Base-by-base conservation (phyloP, 805 yeast species). In the Ogataea chonburiensis region DNA sequence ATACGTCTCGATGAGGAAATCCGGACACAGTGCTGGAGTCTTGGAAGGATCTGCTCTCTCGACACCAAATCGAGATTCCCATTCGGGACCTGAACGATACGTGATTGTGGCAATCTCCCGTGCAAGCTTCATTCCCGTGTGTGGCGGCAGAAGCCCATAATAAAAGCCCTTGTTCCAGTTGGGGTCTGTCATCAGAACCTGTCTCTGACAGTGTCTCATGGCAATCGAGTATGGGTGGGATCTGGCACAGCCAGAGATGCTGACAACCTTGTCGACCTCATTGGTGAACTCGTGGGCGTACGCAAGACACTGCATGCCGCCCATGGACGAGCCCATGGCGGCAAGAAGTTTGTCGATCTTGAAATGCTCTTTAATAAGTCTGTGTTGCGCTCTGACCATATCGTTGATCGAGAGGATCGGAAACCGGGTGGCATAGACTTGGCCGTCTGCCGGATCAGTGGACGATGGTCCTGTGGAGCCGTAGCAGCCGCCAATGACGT, bases 281-380 rank as follows among this genome's bases (percentile, higher is more conserved):
- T 81, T 80, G 1, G 94, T 84, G 52, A 84, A 89, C 53, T 84
- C 95, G 56, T 77, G 73, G 1, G 87, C 95, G 59, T 79, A 86
- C 0, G 96, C 95, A 37, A 89, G 69, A 7, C 91, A 80, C 64
- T 88, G 96, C 96, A 89, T 87, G n/a, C 96, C 97, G n/a, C 97
- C 97, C 94, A 89, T 86, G 0, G 95, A 86, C 3, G 95, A 81
- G 5, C 97, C 97, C 6, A 89, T 77, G 2, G 86, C 75, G 2
- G 95, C 95, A 58, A 77, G 75, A 17, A 89, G 62, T 55, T 76
- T 81, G 1, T 50, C 31, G 19, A 83, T 81, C 1, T 80, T 79
- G 40, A 88, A 76, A 29, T 73, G 77, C 29, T 79, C 73, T 17
- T 61, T 64, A 13, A 89, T 67, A 27, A 89, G 63, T 34, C 83